A percentile compares a stretch with the other conserved stretches of the same genome.
Conservation (phyloP, 345 rosid genomes). For the Cochlearia excelsa region DNA sequence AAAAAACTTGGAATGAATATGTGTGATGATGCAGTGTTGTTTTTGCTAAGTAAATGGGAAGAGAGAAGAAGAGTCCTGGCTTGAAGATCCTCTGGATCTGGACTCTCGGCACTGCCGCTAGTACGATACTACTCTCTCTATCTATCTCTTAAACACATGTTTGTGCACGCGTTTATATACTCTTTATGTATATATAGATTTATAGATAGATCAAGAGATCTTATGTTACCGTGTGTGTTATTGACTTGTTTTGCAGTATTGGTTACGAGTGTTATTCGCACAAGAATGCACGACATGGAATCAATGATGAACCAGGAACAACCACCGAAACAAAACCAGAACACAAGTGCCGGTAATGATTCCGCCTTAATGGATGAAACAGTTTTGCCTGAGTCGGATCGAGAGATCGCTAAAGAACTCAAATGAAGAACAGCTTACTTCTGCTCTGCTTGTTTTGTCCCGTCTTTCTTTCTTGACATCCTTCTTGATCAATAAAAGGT, state of each 20-base stretch:
- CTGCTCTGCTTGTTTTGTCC: neutral
- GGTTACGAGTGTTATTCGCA: slow-evolving; percentile 67
- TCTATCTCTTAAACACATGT: neutral
- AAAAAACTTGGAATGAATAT: neutral
- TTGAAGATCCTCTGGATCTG: slow-evolving; percentile 80
- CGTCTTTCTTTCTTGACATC: neutral
- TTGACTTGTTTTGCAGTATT: slow-evolving; percentile 42
- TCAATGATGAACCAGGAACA: slow-evolving; percentile 42
- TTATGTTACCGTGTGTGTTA: neutral
- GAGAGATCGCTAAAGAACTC: slow-evolving; percentile 37
- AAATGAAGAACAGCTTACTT: slow-evolving; percentile 12
- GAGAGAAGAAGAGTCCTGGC: slow-evolving; percentile 71
- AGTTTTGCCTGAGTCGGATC: slow-evolving; percentile 32
- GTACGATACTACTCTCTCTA: slow-evolving; percentile 29
- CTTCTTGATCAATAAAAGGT: slow-evolving; percentile 1
- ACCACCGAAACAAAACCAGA: slow-evolving; percentile 27
- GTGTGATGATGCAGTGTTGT: slow-evolving; percentile 23
- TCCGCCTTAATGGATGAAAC: slow-evolving; percentile 30
- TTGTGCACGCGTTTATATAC: neutral
- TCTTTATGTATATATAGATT: neutral
- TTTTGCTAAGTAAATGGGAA: slow-evolving; percentile 38
- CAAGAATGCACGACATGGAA: slow-evolving; percentile 68
- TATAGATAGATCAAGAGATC: slow-evolving; percentile 1
- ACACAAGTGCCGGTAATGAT: slow-evolving; percentile 14
- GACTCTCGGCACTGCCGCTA: slow-evolving; percentile 82